Percentiles rank a stretch among this genome's conserved stretches.
Evolutionary conservation across 2,329 filamentous ascomycete species (phyloP).

Genomic region (Thielaviopsis punctulata): DNA sequence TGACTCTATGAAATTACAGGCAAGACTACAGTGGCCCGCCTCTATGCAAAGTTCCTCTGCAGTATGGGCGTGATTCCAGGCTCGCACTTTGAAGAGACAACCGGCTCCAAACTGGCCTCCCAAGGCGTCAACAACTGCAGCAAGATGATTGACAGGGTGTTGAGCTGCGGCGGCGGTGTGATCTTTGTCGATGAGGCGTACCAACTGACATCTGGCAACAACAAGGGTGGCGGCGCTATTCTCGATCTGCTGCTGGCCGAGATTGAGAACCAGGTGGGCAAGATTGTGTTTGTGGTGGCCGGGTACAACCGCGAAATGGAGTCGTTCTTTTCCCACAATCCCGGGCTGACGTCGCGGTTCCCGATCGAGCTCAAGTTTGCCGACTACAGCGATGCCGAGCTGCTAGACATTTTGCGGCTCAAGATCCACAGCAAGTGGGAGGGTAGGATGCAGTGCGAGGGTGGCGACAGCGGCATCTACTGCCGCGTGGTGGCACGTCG

Average conservation of each 20-base stretch:
- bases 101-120: conserved; percentile 45
- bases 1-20: conserved; percentile 15
- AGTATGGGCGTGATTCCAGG: conserved; percentile 46
- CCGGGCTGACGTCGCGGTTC: conserved; percentile 52
- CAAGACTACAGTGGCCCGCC: conserved; percentile 59
- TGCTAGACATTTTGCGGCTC: conserved; percentile 41
- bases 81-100: conserved; percentile 43
- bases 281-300: conserved; percentile 54
- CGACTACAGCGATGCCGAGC: conserved; percentile 50
- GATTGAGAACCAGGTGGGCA: conserved; percentile 53
- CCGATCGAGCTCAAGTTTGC: conserved; percentile 47
- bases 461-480: conserved; percentile 41
- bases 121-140: conserved; percentile 40
- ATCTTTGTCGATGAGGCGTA: conserved; percentile 71
- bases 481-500: conserved; percentile 44
- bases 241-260: conserved; percentile 57
- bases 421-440: conserved; percentile 37
- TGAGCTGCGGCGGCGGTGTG: conserved; percentile 44
- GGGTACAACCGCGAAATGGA: conserved; percentile 65
- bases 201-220: conserved; percentile 46
- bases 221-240: conserved; percentile 38
- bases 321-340: conserved; percentile 56
- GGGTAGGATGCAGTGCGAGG: conserved; percentile 40
- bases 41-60: conserved; percentile 49
- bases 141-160: conserved; percentile 29